Percentiles rank a stretch among this genome's conserved stretches.
Conservation (phyloP, 164 flowering plant species). For the Chloranthus sessilifolius region DNA sequence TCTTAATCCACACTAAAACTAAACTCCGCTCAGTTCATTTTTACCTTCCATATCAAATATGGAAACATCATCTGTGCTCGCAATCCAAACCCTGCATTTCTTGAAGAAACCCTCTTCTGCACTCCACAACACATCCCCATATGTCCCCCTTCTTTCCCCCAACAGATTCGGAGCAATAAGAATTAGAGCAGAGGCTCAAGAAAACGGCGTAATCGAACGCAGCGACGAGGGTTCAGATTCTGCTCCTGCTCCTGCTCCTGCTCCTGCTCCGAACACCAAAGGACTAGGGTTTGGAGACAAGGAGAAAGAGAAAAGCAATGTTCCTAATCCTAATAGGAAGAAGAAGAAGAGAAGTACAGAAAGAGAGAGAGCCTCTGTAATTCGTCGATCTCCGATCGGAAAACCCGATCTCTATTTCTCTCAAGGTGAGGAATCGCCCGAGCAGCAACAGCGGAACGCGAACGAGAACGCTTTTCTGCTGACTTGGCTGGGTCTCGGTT, state of each 20-base stretch:
- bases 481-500: slow-evolving; percentile 78
- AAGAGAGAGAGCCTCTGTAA: slow-evolving; percentile 43
- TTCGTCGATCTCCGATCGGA: slow-evolving; percentile 62
- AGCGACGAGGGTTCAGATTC: neutral
- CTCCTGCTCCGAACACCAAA: slow-evolving; percentile 22
- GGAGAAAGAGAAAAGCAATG: slow-evolving; percentile 2
- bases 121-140: neutral
- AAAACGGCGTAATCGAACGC: neutral
- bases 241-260: slow-evolving; percentile 2
- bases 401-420: slow-evolving; percentile 40
- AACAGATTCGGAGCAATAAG: neutral
- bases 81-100: neutral
- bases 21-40: too few species aligned
- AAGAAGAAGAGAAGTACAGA: slow-evolving; percentile 42
- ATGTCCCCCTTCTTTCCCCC: neutral
- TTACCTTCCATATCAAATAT: too few species aligned
- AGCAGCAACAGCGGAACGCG: slow-evolving; percentile 29
- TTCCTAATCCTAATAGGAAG: too few species aligned
- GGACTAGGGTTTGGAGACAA: slow-evolving; percentile 51
- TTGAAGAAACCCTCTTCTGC: too few species aligned
- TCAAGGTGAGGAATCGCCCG: slow-evolving; percentile 16
- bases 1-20: too few species aligned
- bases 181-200: slow-evolving; percentile 1
- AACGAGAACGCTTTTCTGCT: slow-evolving; percentile 75
- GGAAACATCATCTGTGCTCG: too few species aligned